These are phyloP conservation scores for Neostapfia colusana DNA, from an alignment of 176 grass and related monocot genomes.

Conservation along the genomic window DNA sequence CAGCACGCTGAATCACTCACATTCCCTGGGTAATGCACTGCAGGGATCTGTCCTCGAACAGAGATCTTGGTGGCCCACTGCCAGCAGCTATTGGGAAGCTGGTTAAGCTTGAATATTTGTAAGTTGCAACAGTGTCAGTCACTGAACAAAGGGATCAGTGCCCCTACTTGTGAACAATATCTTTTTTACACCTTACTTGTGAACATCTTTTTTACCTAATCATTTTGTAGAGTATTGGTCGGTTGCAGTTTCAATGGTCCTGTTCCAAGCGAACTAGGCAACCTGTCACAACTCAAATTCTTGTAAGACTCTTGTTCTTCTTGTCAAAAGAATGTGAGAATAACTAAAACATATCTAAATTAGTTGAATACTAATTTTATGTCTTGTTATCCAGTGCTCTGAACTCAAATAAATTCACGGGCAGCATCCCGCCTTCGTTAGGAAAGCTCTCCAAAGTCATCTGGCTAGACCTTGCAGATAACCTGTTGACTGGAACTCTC, in stretches of 20 bases:
- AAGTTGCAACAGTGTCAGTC: slow-evolving; percentile 36
- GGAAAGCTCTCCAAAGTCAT: slow-evolving; percentile 61
- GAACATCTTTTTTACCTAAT: slow-evolving; percentile 26
- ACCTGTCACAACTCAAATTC: slow-evolving; percentile 50
- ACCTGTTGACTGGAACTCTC: slow-evolving; percentile 52
- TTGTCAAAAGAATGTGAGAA: background rate
- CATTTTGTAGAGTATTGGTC: slow-evolving; percentile 48
- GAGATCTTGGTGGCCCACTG: slow-evolving; percentile 43
- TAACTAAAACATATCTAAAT: slow-evolving; percentile 2
- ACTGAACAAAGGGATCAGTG: background rate
- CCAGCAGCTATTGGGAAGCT: slow-evolving; percentile 60
- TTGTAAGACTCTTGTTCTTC: slow-evolving; percentile 49
- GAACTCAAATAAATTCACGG: slow-evolving; percentile 63
- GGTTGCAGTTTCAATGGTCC: slow-evolving; percentile 60
- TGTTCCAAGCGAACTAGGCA: slow-evolving; percentile 70
- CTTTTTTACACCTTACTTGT: slow-evolving; percentile 11
- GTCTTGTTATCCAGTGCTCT: slow-evolving; percentile 39
- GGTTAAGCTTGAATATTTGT: slow-evolving; percentile 49
- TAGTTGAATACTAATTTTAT: background rate
- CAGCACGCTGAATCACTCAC: background rate
- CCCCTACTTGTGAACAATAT: slow-evolving; percentile 9
- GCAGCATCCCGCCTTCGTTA: slow-evolving; percentile 60
- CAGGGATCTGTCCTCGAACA: slow-evolving; percentile 80
- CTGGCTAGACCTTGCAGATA: slow-evolving; percentile 68
- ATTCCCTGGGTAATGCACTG: slow-evolving; percentile 17